Conservation (phyloP, 1,284 basidiomycete genomes). For the Puccinia polysora region DNA sequence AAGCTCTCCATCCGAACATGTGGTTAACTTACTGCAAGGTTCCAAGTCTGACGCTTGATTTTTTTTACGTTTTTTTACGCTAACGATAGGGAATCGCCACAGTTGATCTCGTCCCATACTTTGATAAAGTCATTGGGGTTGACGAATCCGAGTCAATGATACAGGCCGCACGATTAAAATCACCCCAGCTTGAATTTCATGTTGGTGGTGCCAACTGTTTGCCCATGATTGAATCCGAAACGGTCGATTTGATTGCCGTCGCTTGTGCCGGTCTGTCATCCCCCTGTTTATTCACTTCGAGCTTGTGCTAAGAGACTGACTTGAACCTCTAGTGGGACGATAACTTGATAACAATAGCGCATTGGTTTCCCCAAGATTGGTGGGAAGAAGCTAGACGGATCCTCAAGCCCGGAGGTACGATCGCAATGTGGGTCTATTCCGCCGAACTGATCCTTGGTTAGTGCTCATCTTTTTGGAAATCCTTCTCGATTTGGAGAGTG, state of each 20-base stretch:
- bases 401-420: constrained; percentile 26
- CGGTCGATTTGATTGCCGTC: constrained; percentile 27
- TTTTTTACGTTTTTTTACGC: background rate
- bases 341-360: constrained; percentile 5
- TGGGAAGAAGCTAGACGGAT: constrained; percentile 31
- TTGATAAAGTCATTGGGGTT: constrained; percentile 26
- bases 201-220: constrained; percentile 10
- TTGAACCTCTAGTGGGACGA: background rate
- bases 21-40: background rate
- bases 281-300: background rate
- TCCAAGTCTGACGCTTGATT: background rate
- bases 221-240: constrained; percentile 6
- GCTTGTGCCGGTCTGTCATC: constrained; percentile 21
- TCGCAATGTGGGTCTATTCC: constrained; percentile 16
- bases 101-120: constrained; percentile 6
- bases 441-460: constrained; percentile 9
- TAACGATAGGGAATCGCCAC: constrained; percentile 35
- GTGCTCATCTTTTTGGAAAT: background rate
- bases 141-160: constrained; percentile 28
- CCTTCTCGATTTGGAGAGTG: background rate
- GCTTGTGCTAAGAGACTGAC: too few relatives aligned
- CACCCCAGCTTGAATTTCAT: constrained; percentile 26
- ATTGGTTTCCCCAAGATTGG: constrained; percentile 30
- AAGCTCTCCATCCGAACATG: background rate
- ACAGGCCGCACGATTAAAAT: background rate